Conservation (phyloP, 352 stramenopile genomes). For the Phytopythium chamaehyphon region DNA sequence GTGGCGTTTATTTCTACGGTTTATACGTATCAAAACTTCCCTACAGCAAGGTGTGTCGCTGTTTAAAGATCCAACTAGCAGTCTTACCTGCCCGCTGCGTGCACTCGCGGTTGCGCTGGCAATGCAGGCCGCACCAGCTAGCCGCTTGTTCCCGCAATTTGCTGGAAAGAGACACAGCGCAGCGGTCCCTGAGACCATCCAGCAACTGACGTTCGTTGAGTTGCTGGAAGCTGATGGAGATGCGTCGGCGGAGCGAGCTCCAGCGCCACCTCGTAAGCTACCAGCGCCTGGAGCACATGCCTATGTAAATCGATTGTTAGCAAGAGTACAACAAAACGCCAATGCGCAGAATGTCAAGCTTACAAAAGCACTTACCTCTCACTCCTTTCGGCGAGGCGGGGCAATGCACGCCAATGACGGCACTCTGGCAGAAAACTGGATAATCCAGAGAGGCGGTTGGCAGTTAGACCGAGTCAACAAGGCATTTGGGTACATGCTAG, state of each 20-base stretch:
- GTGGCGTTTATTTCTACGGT: conserved; percentile 16
- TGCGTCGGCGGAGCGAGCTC: not conserved
- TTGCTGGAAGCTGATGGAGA: conserved; percentile 6
- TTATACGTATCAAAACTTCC: conserved; percentile 10
- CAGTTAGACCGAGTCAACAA: conserved; percentile 5
- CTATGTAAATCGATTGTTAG: conserved; percentile 11
- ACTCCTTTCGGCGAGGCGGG: conserved; percentile 6
- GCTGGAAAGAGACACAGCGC: not conserved
- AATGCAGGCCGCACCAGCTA: conserved; percentile 3
- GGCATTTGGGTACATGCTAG: conserved; percentile 11
- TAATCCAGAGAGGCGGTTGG: conserved; percentile 8
- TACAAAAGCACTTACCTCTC: conserved; percentile 2
- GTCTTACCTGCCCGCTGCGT: conserved; percentile 12
- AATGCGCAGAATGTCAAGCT: not conserved
- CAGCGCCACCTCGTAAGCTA: not conserved
- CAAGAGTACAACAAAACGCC: not conserved
- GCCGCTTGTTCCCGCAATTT: conserved; percentile 12
- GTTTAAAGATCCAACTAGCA: conserved; percentile 9
- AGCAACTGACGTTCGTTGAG: conserved; percentile 10
- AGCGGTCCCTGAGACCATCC: not conserved
- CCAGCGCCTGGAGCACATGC: conserved; percentile 8
- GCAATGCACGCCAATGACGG: conserved; percentile 11
- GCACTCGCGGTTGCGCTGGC: conserved; percentile 6
- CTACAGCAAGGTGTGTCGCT: conserved; percentile 11
- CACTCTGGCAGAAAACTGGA: conserved; percentile 1